Evolutionary conservation across 371 early-diverging fungal genomes (phyloP), one percentile per base, ranked within the genome.

Genomic region (Basidiobolus meristosporus): DNA sequence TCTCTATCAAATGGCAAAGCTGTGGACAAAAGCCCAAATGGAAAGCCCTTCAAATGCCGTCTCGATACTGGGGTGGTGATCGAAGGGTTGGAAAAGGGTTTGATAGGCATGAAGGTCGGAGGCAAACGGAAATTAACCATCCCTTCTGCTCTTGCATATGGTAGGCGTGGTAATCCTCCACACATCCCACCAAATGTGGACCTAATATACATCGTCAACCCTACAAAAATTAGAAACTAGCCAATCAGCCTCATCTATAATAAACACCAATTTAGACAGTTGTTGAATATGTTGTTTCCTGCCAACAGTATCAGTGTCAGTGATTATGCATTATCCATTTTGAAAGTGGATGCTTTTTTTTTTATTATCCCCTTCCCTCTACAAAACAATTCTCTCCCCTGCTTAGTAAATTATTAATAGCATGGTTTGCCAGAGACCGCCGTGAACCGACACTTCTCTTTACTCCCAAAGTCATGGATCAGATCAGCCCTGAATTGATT

Each of bases 11-110:
- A 67, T 60, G 93, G 92, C 48, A 92, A 87, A 63, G 80, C 84
- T 12, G 91, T 96, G 62, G 97, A 96, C 64, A 65, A 77, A 56
- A 91, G 90, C 65, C 70, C 73, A 38, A 71, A 68, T 46, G 93
- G 95, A 29, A 73, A 74, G 56, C 90, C 95, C 4, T 91, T 96
- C 64, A 56, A 41, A 48, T 93, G 93, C 68, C 63, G 62, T 12
- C 67, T 96, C 29, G 93, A 91, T 9, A 62, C 59, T 19, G 87
- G 88, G 42, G 84, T 90, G 56, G 97, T 96, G 31, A 96, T 96
- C 59, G 74, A 79, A 58, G 95, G 92, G 21, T 90, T 90, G 91
- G 92, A 91, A 52, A 39, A 68, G 16, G 92, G 93, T 41, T 60
- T 91, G 41, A 56, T 54, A 30, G 92, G 92, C 28, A 91, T 96